Evolutionary conservation across 2,329 filamentous ascomycete species (phyloP).

Genomic region (Colletotrichum australisinense): DNA sequence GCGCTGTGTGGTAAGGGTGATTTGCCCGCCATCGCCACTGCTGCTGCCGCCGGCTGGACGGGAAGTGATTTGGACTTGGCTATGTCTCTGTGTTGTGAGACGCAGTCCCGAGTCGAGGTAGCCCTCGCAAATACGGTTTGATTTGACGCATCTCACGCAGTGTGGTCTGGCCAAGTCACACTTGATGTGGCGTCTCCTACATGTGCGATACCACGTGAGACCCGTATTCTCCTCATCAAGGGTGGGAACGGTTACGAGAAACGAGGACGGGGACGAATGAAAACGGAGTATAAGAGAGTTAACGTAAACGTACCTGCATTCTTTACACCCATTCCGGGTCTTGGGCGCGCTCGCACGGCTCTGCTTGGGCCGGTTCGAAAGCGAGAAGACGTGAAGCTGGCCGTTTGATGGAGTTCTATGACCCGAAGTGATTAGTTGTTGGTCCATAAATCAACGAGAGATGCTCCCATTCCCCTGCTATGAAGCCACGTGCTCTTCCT

Average conservation of each 20-base stretch:
- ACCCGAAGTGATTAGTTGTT: not conserved
- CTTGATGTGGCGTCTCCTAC: conserved; percentile 51
- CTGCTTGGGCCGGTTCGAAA: conserved; percentile 11
- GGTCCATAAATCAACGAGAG: not conserved
- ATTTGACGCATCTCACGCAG: conserved; percentile 48
- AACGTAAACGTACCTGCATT: conserved; percentile 29
- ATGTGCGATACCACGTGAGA: not conserved
- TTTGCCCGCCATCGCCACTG: not conserved
- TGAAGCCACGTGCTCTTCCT: not conserved
- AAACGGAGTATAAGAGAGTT: not conserved
- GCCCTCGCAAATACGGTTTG: conserved; percentile 17
- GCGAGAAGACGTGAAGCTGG: conserved; percentile 20
- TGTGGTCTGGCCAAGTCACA: conserved; percentile 55
- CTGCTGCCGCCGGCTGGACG: not conserved
- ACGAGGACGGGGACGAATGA: not conserved
- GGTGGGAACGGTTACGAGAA: not conserved
- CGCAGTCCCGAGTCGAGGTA: conserved; percentile 1
- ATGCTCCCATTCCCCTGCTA: not conserved
- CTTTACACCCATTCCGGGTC: conserved; percentile 26
- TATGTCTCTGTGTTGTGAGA: not conserved
- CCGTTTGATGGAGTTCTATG: not conserved
- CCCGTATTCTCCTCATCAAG: not conserved
- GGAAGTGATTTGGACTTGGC: not conserved
- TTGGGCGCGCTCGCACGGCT: conserved; percentile 25
- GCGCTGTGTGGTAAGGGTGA: not conserved